Base-by-base conservation (phyloP, 805 yeast genomes). In the Myxozyma mucilagina region DNA sequence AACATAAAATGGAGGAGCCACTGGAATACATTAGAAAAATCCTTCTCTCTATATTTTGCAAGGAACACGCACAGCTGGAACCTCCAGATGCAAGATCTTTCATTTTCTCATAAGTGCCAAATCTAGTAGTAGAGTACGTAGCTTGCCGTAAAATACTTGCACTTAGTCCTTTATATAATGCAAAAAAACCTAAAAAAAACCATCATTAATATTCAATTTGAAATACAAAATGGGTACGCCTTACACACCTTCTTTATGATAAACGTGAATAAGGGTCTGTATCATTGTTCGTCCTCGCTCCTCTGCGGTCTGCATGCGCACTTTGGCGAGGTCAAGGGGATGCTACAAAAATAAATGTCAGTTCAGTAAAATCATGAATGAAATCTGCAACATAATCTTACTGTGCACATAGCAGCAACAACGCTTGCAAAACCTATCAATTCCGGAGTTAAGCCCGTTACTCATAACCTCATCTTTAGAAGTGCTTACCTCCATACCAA, bases 271-370 rank as follows among this genome's bases (percentile, higher is more conserved):
- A n/a, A 87, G 79, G 82, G 90, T 87, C 6, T 82, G 76, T 7
- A 82, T 71, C 65, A 90, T 77, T 0, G 84, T 78, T 57, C 84
- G 87, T 45, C 90, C 90, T 3, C 89, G 87, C 11, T 74, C 76
- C 0, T 81, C 71, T 2, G 96, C 91, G 0, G 96, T 87, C 72
- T 90, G 97, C 71, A 90, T 78, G 53, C 96, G 82, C 8, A 91
- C 96, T 70, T 90, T 90, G 1, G 96, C 94, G 47, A 90, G 78
- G 72, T 90, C 97, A 61, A 90, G 77, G 3, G 97, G 97, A 74
- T 90, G 97, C 67, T 64, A 13, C n/a, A 42, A 14, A 13, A 11
- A 29, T 18, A 16, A 16, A 3, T 8, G 34, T 41, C 32, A 31
- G 42, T n/a, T 55, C 42, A 41, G 16, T 34, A 36, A 32, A 24